These are phyloP conservation scores for Alternaria hordeiaustralica DNA, from an alignment of 2,329 filamentous ascomycete species.

Conservation along the genomic window DNA sequence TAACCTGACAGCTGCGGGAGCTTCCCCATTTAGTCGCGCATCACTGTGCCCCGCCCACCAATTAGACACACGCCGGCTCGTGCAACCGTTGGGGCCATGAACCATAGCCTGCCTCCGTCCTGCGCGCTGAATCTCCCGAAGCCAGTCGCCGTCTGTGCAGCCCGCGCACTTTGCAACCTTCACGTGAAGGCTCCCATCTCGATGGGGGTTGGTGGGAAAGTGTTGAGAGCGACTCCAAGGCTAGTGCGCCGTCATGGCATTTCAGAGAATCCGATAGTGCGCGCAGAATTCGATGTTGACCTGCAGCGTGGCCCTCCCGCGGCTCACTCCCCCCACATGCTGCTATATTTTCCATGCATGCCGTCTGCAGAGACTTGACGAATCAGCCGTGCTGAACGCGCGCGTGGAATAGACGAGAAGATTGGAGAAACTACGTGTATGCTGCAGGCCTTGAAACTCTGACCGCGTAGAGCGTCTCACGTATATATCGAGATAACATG, in stretches of 20 bases:
- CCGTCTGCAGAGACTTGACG: neutral
- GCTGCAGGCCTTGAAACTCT: neutral
- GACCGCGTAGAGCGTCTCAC: neutral
- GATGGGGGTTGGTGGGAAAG: neutral
- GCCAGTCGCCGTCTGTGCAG: neutral
- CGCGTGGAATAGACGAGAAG: neutral
- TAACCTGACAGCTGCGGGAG: conserved; percentile 2
- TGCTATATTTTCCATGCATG: neutral
- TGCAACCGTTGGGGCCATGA: conserved; percentile 1
- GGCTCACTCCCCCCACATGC: conserved; percentile 1
- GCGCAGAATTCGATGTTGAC: conserved; percentile 14
- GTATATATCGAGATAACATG: neutral
- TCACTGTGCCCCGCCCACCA: conserved; percentile 1
- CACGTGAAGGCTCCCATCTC: neutral
- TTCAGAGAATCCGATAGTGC: conserved; percentile 15
- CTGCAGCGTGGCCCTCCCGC: neutral
- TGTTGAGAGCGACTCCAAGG: conserved; percentile 1
- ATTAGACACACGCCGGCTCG: neutral
- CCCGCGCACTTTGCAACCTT: neutral
- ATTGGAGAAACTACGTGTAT: neutral
- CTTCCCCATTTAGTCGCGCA: conserved; percentile 7
- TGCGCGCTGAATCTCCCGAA: neutral
- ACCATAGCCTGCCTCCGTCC: neutral
- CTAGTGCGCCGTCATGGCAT: conserved; percentile 11
- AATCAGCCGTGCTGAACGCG: neutral